phyloP scores from a whole-genome alignment of 73 alveolate genomes.

The Paramecium primaurelia region DNA sequence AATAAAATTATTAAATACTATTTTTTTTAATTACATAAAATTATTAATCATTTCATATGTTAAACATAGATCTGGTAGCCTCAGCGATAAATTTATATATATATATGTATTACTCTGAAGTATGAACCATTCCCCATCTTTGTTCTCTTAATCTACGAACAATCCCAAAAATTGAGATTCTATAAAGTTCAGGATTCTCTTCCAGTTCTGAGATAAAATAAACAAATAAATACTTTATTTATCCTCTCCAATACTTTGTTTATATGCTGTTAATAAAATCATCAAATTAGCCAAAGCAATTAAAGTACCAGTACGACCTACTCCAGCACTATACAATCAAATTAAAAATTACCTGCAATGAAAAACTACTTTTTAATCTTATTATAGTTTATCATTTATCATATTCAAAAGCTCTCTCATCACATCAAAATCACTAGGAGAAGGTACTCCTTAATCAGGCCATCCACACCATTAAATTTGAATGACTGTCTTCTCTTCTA shows the following conservation, averaged over 20 bases:
- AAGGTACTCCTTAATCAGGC: constrained; percentile 96
- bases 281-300: constrained; percentile 70
- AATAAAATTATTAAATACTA: neutral
- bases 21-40: neutral
- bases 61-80: constrained; percentile 38
- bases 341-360: constrained; percentile 76
- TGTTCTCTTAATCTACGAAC: constrained; percentile 95
- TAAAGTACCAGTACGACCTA: constrained; percentile 97
- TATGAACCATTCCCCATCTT: constrained; percentile 93
- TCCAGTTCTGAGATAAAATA: neutral
- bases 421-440: constrained; percentile 55
- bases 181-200: constrained; percentile 66
- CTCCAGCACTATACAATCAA: constrained; percentile 81
- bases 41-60: neutral
- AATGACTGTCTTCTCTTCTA: neutral
- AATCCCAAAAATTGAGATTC: constrained; percentile 81
- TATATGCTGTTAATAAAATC: constrained; percentile 18
- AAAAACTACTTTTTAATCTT: constrained; percentile 74
- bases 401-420: constrained; percentile 51
- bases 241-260: neutral
- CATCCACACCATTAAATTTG: constrained; percentile 73
- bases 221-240: neutral
- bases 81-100: constrained; percentile 76
- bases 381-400: neutral
- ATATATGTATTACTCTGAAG: constrained; percentile 79